Base-by-base conservation (phyloP, 73 alveolate genomes). In the Blepharisma japonicum region DNA sequence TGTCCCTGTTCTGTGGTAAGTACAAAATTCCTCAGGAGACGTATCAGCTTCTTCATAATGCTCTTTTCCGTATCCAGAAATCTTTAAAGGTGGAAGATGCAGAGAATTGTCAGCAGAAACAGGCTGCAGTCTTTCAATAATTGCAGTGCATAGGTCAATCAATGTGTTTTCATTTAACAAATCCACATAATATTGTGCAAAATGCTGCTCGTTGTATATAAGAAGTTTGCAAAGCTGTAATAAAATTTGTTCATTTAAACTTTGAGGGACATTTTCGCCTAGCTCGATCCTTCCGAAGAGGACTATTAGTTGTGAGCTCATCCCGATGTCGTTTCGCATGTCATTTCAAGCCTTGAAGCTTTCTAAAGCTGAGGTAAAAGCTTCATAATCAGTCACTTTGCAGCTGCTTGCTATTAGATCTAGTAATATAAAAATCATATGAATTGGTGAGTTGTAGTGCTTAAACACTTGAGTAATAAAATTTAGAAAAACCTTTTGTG, bases 1-100 rank as follows among this genome's bases (percentile, higher is more conserved):
- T 66, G 68, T 81, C 55, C 77, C 45, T 6, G 92, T 85, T 53
- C 56, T 38, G 8, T 50, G 18, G 56, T 18, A 85, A 6, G 92
- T 78, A 46, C 92, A 85, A n/a, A 71, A 54, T 49, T 18, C 50
- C 25, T 61, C 74, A 18, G 74, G 14, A 9, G 74, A 14, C 23
- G 14, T 61, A 5, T 61, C 74, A 14, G 14, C 74, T 20, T 61
- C 74, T 14, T 61, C 74, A 25, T 61, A 61, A 6, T 46, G 9
- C 25, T 71, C 81, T 46, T 71, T 71, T 7, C 50, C 72, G 77
- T 27, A 71, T 21, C 68, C 56, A 27, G 68, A n/a, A 14, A 45
- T 14, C 2, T 27, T 39, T 39, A 39, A n/a, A 14, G 11, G 11
- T 1, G 11, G 68, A 14, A 68, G 79, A 9, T 68, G 56, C 68